Evolutionary conservation across 176 grass and related monocot genomes (phyloP).

Genomic region (Ensete ventricosum): DNA sequence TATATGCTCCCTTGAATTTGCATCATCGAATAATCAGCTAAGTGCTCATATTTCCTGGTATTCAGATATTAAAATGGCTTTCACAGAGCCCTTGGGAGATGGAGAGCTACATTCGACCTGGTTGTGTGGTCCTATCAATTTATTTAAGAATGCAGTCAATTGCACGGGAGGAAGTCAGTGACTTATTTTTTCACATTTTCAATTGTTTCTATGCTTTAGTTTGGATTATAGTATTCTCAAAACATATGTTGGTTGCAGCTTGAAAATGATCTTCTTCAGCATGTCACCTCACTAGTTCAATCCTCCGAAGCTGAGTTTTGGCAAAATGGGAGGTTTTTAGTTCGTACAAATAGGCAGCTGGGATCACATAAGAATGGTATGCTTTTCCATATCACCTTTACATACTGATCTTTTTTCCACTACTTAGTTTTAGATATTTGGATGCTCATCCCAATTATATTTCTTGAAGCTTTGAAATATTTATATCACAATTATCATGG

Average conservation of each 20-base stretch:
- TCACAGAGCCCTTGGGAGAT: too few relatives aligned
- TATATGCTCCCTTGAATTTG: too few relatives aligned
- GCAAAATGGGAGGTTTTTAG: constrained; percentile 80
- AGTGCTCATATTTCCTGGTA: too few relatives aligned
- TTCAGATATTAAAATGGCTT: too few relatives aligned
- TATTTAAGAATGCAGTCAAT: constrained; percentile 77
- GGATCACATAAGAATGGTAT: constrained; percentile 87
- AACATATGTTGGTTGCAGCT: constrained; percentile 34
- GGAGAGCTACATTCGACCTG: constrained; percentile 86
- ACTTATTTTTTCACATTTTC: not conserved
- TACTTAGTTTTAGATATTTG: not conserved
- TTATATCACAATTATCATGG: constrained; percentile 9
- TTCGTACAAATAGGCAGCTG: constrained; percentile 64
- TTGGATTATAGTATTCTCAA: not conserved
- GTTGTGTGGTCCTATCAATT: constrained; percentile 79
- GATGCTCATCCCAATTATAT: not conserved
- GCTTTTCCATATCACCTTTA: not conserved
- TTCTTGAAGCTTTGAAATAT: not conserved
- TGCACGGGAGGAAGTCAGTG: constrained; percentile 78
- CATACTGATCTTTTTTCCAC: not conserved
- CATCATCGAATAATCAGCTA: too few relatives aligned
- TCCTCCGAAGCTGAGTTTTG: constrained; percentile 69
- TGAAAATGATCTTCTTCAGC: constrained; percentile 64
- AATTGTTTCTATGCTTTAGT: not conserved
- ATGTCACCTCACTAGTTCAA: constrained; percentile 51